A percentile compares a stretch with the other conserved stretches of the same genome.
phyloP scores from a whole-genome alignment of 2,329 filamentous ascomycete genomes.

The Claviceps digitariae region DNA sequence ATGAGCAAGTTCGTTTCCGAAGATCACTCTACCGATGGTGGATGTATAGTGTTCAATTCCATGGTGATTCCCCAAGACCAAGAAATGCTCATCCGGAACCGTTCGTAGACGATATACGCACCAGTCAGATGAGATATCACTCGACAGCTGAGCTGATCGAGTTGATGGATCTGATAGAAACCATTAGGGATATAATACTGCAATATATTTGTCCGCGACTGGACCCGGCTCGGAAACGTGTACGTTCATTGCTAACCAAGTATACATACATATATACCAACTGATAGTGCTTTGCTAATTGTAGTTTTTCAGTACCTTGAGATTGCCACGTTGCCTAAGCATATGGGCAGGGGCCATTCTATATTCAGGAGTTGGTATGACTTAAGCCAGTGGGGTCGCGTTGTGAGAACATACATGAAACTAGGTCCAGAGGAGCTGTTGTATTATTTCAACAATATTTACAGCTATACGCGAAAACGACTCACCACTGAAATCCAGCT shows the following conservation, averaged over 20 bases:
- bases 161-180: conserved; percentile 30
- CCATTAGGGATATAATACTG: conserved; percentile 29
- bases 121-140: conserved; percentile 29
- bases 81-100: conserved; percentile 24
- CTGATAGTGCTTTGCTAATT: not conserved
- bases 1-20: conserved; percentile 34
- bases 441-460: conserved; percentile 32
- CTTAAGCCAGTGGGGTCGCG: conserved; percentile 23
- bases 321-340: conserved; percentile 12
- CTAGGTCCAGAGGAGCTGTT: conserved; percentile 36
- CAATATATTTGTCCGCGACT: conserved; percentile 33
- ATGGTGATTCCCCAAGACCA: conserved; percentile 27
- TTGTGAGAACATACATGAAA: conserved; percentile 34
- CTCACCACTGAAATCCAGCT: conserved; percentile 29
- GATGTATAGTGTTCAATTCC: conserved; percentile 39
- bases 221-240: conserved; percentile 22
- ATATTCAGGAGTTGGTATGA: conserved; percentile 22
- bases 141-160: conserved; percentile 31
- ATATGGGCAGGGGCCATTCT: conserved; percentile 16
- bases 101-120: conserved; percentile 26
- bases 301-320: conserved; percentile 8
- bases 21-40: conserved; percentile 40
- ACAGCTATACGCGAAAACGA: conserved; percentile 30
- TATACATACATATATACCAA: not conserved
- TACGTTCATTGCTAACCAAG: conserved; percentile 13